Base-by-base conservation (phyloP, 306 rosid species). In the Geum urbanum region DNA sequence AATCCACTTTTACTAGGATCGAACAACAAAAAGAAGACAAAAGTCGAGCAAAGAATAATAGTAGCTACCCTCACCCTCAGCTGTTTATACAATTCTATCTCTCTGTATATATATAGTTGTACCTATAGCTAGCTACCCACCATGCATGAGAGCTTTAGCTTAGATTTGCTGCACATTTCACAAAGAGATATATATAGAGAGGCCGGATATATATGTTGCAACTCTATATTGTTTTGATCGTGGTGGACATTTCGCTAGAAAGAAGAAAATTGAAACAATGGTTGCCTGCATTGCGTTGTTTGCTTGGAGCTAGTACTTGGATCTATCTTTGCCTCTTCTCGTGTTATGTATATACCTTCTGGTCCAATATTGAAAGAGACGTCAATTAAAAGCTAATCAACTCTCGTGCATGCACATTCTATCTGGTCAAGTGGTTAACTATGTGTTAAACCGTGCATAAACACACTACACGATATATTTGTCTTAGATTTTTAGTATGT, bases 11-110 rank as follows among this genome's bases (percentile, higher is more conserved):
- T 71, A 41, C 47, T 20, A 18, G 62, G 72, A 60, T 39, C 74
- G 50, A 66, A 80, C 85, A 75, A 67, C 18, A 24, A 72, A 75
- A 66, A 77, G 56, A 57, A 24, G 86, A 80, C 82, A 85, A 82
- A 82, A 71, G 43, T 6, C 20, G 47, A 56, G 72, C 66, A 73
- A 18, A 55, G 56, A 71, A 32, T 37, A 43, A 63, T 43, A 44
- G 4, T 63, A 41, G 12, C 9, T 32, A 32, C 37, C 49, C 49
- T 5, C 12, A 18, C 20, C 49, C 46, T 43, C 63, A 57, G 41
- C 40, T 12, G n/a, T 13, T 12, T 56, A 24, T 56, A 56, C 13
- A 56, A 53, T 8, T 57, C 63, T 27, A 27, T 37, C 35, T n/a
- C 18, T 37, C 7, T 40, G 18, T 41, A 53, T 50, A 67, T 67